Evolutionary conservation across 139 green algal species (phyloP).

Genomic region (Spirogloea muscicola): DNA sequence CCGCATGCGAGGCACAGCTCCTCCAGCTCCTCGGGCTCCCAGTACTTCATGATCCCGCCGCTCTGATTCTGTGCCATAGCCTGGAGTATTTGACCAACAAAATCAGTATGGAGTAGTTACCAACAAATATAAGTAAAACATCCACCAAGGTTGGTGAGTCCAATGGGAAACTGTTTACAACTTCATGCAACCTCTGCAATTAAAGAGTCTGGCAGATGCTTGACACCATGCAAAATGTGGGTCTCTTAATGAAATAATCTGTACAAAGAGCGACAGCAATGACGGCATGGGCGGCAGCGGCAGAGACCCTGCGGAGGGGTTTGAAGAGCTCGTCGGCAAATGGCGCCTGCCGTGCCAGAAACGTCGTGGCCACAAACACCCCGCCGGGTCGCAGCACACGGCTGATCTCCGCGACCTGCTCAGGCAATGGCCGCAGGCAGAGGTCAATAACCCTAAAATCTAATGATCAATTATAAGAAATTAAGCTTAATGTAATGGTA

Average conservation of each 20-base stretch:
- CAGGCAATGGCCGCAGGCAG: neutral
- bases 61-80: neutral
- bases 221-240: neutral
- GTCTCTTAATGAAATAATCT: no score
- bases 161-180: neutral
- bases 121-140: no score
- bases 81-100: neutral
- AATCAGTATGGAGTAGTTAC: neutral
- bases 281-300: no score
- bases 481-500: no score
- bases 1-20: conserved; percentile 5
- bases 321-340: conserved; percentile 23
- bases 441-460: no score
- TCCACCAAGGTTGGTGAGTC: neutral
- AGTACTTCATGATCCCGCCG: conserved; percentile 10
- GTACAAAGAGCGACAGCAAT: no score
- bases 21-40: conserved; percentile 19
- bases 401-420: conserved; percentile 78
- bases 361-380: conserved; percentile 87
- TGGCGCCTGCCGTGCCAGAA: conserved; percentile 3
- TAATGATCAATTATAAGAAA: no score
- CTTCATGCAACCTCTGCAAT: neutral
- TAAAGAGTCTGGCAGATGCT: neutral
- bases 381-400: conserved; percentile 84
- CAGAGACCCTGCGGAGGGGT: conserved; percentile 15